phyloP scores from a whole-genome alignment of 805 yeast species.

The Candida odintsovae region DNA sequence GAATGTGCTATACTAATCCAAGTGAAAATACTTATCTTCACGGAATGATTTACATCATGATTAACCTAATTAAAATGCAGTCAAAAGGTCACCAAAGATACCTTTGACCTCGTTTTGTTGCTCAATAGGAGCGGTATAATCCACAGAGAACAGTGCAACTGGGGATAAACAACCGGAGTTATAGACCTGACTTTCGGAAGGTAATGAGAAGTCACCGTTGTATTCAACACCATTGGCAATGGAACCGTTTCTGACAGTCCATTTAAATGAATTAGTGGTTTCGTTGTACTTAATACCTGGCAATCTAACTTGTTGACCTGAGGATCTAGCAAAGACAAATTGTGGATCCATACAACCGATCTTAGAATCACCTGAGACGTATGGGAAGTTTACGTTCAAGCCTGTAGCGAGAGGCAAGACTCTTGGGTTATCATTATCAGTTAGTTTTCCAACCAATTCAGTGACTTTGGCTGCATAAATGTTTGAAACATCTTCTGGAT shows the following conservation, averaged over 20 bases:
- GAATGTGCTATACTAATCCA: too few relatives aligned
- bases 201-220: slow-evolving; percentile 40
- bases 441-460: slow-evolving; percentile 33
- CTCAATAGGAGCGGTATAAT: slow-evolving; percentile 24
- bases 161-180: slow-evolving; percentile 34
- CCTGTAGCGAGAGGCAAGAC: slow-evolving; percentile 40
- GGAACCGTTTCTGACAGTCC: slow-evolving; percentile 17
- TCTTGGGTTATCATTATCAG: slow-evolving; percentile 29
- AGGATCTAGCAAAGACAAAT: slow-evolving; percentile 39
- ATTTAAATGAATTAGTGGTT: slow-evolving; percentile 28
- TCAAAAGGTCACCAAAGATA: too few relatives aligned
- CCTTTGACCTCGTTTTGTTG: slow-evolving; percentile 12
- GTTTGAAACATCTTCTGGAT: slow-evolving; percentile 35
- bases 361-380: slow-evolving; percentile 34
- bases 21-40: too few relatives aligned
- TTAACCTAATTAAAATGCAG: too few relatives aligned
- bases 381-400: slow-evolving; percentile 44
- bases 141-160: slow-evolving; percentile 43
- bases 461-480: slow-evolving; percentile 38
- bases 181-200: slow-evolving; percentile 33
- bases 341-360: slow-evolving; percentile 36
- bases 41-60: too few relatives aligned
- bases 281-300: slow-evolving; percentile 29
- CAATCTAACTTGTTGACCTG: slow-evolving; percentile 27
- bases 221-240: slow-evolving; percentile 24